Evolutionary conservation across 768 basidiomycete genomes (phyloP).

Genomic region (Rhizopogon rudus): DNA sequence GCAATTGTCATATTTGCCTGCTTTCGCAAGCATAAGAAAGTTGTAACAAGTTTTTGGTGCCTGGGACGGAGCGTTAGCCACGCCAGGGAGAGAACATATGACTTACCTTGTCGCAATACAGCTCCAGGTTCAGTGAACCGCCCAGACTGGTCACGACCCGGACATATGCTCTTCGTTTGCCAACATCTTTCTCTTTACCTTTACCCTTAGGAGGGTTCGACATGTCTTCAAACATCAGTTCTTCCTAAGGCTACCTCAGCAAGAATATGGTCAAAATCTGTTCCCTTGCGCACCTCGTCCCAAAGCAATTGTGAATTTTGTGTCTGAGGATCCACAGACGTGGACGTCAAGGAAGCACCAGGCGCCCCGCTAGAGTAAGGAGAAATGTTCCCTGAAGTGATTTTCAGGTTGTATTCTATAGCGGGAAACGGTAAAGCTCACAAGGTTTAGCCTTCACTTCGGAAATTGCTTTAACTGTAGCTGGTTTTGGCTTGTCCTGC

Average conservation of each 20-base stretch:
- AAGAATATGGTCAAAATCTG: not conserved
- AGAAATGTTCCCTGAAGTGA: constrained; percentile 73
- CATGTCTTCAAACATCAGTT: constrained; percentile 96
- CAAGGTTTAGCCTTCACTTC: constrained; percentile 62
- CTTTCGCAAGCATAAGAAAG: constrained; percentile 88
- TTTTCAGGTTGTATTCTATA: not conserved
- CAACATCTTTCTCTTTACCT: constrained; percentile 90
- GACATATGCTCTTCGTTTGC: constrained; percentile 89
- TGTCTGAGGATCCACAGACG: constrained; percentile 76
- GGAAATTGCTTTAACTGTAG: constrained; percentile 27
- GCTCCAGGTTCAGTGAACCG: constrained; percentile 78
- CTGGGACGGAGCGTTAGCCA: constrained; percentile 31
- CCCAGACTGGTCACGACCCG: constrained; percentile 93
- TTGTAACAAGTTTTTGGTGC: constrained; percentile 99
- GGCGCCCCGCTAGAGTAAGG: constrained; percentile 86
- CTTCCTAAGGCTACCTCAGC: constrained; percentile 50
- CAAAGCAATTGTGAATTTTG: constrained; percentile 75
- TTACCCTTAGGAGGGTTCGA: constrained; percentile 75
- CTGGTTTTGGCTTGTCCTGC: constrained; percentile 23
- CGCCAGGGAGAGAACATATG: not conserved
- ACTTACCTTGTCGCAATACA: constrained; percentile 82
- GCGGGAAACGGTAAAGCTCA: constrained; percentile 27
- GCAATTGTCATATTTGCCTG: constrained; percentile 86
- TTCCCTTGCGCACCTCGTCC: constrained; percentile 62
- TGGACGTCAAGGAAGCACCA: constrained; percentile 92